Conservation (phyloP, 148 eudicot species). For the Mesembryanthemum crystallinum region DNA sequence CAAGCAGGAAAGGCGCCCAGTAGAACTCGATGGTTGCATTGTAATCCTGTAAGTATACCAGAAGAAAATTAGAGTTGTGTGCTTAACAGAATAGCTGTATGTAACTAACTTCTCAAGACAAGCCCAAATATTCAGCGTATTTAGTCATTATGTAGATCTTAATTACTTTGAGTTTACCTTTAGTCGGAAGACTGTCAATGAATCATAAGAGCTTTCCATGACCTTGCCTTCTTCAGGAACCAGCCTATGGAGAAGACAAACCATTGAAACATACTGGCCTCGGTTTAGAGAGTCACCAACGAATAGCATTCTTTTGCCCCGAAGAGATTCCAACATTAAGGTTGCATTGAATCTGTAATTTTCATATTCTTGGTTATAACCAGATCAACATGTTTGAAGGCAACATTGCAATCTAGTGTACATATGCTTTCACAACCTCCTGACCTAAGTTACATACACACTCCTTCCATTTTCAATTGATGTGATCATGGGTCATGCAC, state of each 20-base stretch:
- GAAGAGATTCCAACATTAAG: slow-evolving; percentile 77
- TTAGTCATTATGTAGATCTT: not conserved
- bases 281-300: slow-evolving; percentile 94
- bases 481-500: too few species aligned
- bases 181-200: slow-evolving; percentile 64
- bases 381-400: not conserved
- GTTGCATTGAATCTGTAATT: slow-evolving; percentile 81
- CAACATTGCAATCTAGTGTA: not conserved
- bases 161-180: slow-evolving; percentile 46
- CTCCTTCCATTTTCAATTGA: too few species aligned
- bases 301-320: slow-evolving; percentile 81
- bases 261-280: slow-evolving; percentile 72
- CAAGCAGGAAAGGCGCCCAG: slow-evolving; percentile 96
- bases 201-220: slow-evolving; percentile 57
- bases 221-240: slow-evolving; percentile 68
- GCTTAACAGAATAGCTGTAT: not conserved
- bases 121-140: not conserved
- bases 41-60: slow-evolving; percentile 50
- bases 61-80: not conserved
- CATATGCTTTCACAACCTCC: too few species aligned
- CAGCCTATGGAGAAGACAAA: slow-evolving; percentile 77
- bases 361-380: not conserved
- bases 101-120: not conserved
- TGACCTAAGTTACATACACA: too few species aligned
- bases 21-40: slow-evolving; percentile 92